A percentile compares a stretch with the other conserved stretches of the same genome.
These are phyloP conservation scores for Pulveroboletus ravenelii DNA, from an alignment of 768 basidiomycete species.

Conservation along the genomic window DNA sequence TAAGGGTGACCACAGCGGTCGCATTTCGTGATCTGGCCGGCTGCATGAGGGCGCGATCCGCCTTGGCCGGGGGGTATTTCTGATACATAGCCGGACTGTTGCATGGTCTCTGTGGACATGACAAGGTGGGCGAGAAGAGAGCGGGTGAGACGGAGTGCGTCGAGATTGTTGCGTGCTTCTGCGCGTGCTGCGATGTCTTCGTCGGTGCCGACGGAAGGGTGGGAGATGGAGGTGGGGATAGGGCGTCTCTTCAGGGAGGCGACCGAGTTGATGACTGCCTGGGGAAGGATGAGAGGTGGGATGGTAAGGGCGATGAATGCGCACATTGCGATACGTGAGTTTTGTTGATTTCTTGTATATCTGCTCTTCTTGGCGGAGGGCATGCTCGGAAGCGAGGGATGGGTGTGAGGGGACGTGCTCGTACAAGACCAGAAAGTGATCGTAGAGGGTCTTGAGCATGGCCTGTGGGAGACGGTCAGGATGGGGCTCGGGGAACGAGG, in stretches of 20 bases:
- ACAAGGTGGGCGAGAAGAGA: constrained; percentile 53
- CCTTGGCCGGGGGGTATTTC: constrained; percentile 65
- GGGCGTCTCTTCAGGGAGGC: constrained; percentile 49
- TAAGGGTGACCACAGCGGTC: constrained; percentile 75
- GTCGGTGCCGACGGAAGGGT: constrained; percentile 78
- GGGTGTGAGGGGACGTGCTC: constrained; percentile 50
- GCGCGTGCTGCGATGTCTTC: constrained; percentile 52
- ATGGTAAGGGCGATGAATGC: constrained; percentile 14
- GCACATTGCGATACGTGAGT: constrained; percentile 78
- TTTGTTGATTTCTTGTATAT: constrained; percentile 72
- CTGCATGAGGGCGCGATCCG: constrained; percentile 55
- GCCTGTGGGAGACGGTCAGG: constrained; percentile 37
- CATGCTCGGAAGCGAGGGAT: constrained; percentile 67
- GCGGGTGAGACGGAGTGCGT: constrained; percentile 50
- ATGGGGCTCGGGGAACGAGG: too few relatives aligned
- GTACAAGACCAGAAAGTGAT: constrained; percentile 71
- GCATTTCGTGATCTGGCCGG: constrained; percentile 63
- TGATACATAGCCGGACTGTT: constrained; percentile 65
- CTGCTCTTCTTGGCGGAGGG: constrained; percentile 76
- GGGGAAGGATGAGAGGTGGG: constrained; percentile 11
- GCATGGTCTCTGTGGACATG: constrained; percentile 53
- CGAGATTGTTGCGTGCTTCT: constrained; percentile 50
- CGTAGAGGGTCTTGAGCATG: constrained; percentile 70
- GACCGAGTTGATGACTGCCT: constrained; percentile 52
- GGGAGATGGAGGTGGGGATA: constrained; percentile 51